Base-by-base conservation (phyloP, 768 basidiomycete genomes). In the Amanita polypyramis region DNA sequence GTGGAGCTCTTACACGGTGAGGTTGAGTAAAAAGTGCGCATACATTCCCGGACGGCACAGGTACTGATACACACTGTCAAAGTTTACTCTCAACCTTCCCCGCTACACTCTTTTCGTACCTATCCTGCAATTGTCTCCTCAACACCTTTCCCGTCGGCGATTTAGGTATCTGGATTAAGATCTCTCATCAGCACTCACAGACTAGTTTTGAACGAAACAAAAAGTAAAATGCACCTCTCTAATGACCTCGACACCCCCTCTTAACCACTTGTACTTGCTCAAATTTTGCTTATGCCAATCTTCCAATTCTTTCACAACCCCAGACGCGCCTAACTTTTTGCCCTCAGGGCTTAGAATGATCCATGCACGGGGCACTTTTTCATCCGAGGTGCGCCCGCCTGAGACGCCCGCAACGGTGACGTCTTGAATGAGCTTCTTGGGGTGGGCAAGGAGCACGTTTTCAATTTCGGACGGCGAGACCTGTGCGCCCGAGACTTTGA, bases 381-480 rank as follows among this genome's bases (percentile, higher is more conserved):
- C 87, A 56, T 87, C 84, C 0, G 70, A 67, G 0, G 80, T 80
- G 2, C 81, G 79, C 0, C 79, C 82, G 10, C 84, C 84, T 15
- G 69, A 73, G 1, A 91, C 83, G 11, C 87, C 87, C 0, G 82
- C 84, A 14, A 90, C 87, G 1, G 73, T 70, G 11, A 69, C 82
- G 52, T 90, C 88, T 7, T 59, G 62, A 50, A 89, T 74, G 40
- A 87, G 69, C 14, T 65, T 65, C 6, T 72, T 70, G 0, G 85
- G 82, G 33, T 89, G 77, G 0, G 68, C 68, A 15, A 80, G 69
- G 2, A 90, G 64, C 19, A 71, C 73, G 21, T 77, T 69, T 58
- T 90, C 88, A 44, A 90, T 82, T 58, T 91, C 87, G 14, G 75
- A 72, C 0, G 87, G 88, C 0, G 88, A 86, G 0, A 90, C 88